Base-by-base conservation (phyloP, 202 grass and related monocot genomes). In the Elaeis oleifera region DNA sequence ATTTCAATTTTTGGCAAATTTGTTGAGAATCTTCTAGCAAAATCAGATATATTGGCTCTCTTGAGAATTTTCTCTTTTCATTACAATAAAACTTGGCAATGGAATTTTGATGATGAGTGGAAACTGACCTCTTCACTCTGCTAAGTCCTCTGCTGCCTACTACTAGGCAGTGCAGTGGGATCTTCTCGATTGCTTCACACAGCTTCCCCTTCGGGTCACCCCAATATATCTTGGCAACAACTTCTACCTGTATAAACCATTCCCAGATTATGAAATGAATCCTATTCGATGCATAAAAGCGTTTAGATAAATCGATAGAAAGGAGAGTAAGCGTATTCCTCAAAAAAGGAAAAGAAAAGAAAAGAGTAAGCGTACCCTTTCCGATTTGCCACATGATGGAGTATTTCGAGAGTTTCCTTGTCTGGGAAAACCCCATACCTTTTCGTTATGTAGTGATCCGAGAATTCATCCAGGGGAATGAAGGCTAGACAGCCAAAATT, bases 381-480 rank as follows among this genome's bases (percentile, higher is more conserved):
- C 58, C 81, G 74, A 48, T 78, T 50, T 27, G 77, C 71, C 58
- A 83, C 53, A 26, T 78, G 70, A 29, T 56, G 59, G 3, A 84
- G 71, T 54, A 89, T 81, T 16, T 81, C 65, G 5, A 89, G 72
- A 0, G 81, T 78, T 56, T 84, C 85, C 50, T 80, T 75, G 66
- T 89, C 85, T 0, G 77, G 85, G 0, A 70, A 71, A 17, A 84
- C 58, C 44, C 74, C 77, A 17, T 89, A 89, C 15, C 71, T 74
- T 66, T 84, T 81, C 66, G 61, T 60, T 17, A 89, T 58, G 50
- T 54, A 49, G 4, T 78, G 74, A 44, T 84, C 62, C 16, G 77
- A 81, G 69, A 89, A 75, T 59, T 89, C 85, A 5, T 56, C 48
- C 49, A 89, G 69, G 65, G 85, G 85, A 60, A 89, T 72, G 32